These are phyloP conservation scores for Lentinula raphanica DNA, from an alignment of 768 basidiomycete species.

Conservation along the genomic window DNA sequence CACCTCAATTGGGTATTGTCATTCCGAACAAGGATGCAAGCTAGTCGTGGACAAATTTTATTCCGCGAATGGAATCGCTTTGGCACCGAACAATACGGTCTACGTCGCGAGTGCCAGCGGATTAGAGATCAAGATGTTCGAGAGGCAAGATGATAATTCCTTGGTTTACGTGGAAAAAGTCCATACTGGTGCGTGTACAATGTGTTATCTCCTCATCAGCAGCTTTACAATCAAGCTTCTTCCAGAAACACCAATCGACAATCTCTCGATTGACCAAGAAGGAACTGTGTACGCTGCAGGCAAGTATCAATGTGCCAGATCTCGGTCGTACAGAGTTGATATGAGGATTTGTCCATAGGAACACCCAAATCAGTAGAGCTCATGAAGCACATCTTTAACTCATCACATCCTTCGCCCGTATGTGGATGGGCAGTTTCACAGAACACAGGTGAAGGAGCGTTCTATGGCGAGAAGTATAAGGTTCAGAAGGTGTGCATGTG, in stretches of 20 bases:
- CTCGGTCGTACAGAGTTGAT: not conserved
- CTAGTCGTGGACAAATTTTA: constrained; percentile 44
- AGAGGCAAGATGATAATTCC: constrained; percentile 53
- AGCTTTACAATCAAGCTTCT: not conserved
- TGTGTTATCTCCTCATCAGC: not conserved
- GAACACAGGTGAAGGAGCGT: constrained; percentile 46
- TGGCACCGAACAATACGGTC: constrained; percentile 46
- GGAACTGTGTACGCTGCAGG: constrained; percentile 63
- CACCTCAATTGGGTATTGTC: constrained; percentile 61
- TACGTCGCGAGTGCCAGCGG: constrained; percentile 48
- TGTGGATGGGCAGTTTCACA: constrained; percentile 47
- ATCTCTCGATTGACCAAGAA: constrained; percentile 52
- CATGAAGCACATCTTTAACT: constrained; percentile 34
- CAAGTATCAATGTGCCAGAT: constrained; percentile 17
- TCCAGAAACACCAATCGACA: constrained; percentile 52
- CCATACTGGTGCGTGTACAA: constrained; percentile 36
- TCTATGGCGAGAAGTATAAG: constrained; percentile 56
- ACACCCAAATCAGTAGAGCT: constrained; percentile 35
- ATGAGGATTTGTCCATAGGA: not conserved
- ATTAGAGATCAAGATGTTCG: constrained; percentile 48
- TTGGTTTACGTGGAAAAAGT: constrained; percentile 53
- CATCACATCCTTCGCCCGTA: constrained; percentile 33
- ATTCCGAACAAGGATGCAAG: constrained; percentile 56
- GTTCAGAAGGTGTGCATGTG: constrained; percentile 44
- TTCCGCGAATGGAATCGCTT: constrained; percentile 58